Base-by-base conservation (phyloP, 2,329 filamentous ascomycete genomes). In the Diaporthe sp. region DNA sequence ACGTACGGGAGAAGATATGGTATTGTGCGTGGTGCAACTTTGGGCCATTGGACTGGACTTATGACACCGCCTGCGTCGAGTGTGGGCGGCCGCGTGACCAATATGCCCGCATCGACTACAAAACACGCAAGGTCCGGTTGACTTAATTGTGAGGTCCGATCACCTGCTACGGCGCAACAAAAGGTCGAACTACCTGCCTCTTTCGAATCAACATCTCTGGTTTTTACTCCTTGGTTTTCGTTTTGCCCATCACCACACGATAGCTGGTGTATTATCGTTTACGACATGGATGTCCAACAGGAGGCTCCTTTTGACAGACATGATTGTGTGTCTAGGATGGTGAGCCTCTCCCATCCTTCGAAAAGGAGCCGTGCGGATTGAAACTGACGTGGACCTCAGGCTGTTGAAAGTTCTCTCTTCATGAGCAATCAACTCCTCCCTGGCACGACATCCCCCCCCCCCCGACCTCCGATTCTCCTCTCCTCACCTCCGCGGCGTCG, bases 21-120 rank as follows among this genome's bases (percentile, higher is more conserved):
- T 68, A 25, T 10, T 68, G 63, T 6, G 44, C 63, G 3, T 68
- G 63, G 63, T 68, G 63, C 44, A n/a, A 68, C 30, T 68, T 68
- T 10, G 63, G 63, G 2, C 63, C 63, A 13, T 8, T 68, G 63
- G 47, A 68, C 47, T 68, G 63, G 63, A 27, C n/a, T 2, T 68
- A 68, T n/a, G 47, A 68, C 47, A 27, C 13, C 32, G 5, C 17
- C n/a, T 68, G 63, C 63, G 13, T 53, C 47, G 63, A 53, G 15
- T 68, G 63, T 9, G 9, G n/a, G 3, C 47, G 63, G 2, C 15
- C n/a, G 7, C 63, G 63, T n/a, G 63, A 68, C n/a, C 32, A 68
- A 9, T 44, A 68, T 25, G 39, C 47, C 47, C 63, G 47, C 15
- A 13, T 68, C 47, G 63, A 68, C n/a, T 68, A 68, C 32, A 35